Evolutionary conservation across 1,139 yeast species (phyloP), one percentile per base, ranked within the genome.

Genomic region (Protomyces pachydermus): DNA sequence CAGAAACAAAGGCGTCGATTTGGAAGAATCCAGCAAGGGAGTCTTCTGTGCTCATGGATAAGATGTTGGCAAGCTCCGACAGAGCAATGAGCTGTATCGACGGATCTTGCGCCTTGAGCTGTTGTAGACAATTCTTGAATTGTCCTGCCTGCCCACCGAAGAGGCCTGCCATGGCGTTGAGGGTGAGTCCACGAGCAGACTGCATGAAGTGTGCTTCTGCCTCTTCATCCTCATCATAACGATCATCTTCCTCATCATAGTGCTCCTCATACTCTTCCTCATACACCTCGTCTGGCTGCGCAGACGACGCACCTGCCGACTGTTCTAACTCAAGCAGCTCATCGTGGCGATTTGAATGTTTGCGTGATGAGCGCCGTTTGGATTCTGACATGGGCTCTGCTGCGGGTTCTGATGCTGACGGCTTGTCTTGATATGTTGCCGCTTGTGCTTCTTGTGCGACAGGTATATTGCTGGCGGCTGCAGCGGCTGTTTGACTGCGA

Each of bases 1-100:
- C 81, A 48, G 77, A 78, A 0, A 89, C 79, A 23, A 89, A 73
- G 58, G 79, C 80, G 60, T 79, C 80, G 0, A 87, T 79, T 0
- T 96, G 95, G 12, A 91, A 78, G 6, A 70, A 67, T 32, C 73
- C 71, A 2, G 71, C 60, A 39, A 76, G 66, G 46, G 69, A 66
- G 32, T 74, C 78, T 66, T 76, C 79, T 37, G 74, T 73, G 20
- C 76, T 71, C 67, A 77, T 72, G 28, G 78, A 71, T 48, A 78
- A 69, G 42, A 74, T 65, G 16, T 74, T 76, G 5, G 78, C 75
- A 18, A 78, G 72, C 61, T 76, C 78, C 57, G 75, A 77, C 46
- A 78, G 69, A 1, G 76, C 78, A 20, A 68, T 68, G 74, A 81
- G 72, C 6, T 83, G 80, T 20, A 76, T 72, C 67, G 76, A 79